Conservation (phyloP, 2,329 filamentous ascomycete genomes). For the Colletotrichum sojae region DNA sequence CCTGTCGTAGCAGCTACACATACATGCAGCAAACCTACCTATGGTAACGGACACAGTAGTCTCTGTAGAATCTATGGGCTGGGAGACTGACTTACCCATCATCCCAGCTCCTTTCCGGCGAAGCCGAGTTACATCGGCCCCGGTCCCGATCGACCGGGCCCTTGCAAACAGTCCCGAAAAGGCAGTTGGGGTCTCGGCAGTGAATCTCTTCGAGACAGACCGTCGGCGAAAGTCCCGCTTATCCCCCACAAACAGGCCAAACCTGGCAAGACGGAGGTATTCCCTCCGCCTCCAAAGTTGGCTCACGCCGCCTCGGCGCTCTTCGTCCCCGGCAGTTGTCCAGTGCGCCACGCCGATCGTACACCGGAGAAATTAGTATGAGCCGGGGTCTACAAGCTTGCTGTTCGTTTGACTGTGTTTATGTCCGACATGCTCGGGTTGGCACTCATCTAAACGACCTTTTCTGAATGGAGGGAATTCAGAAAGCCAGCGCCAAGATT, state of each 20-base stretch:
- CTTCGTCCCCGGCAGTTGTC: not conserved
- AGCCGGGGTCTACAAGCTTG: not conserved
- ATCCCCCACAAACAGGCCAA: not conserved
- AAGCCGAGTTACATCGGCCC: not conserved
- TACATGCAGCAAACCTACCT: no score
- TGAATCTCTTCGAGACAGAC: not conserved
- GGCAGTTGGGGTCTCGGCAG: not conserved
- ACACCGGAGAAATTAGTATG: not conserved
- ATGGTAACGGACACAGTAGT: no score
- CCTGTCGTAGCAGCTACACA: no score
- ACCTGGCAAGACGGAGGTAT: not conserved
- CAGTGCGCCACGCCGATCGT: not conserved
- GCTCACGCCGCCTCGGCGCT: not conserved
- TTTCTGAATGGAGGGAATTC: no score
- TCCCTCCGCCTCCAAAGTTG: conserved; percentile 1
- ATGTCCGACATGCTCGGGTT: not conserved
- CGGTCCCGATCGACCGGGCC: not conserved
- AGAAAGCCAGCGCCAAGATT: not conserved
- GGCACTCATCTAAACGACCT: not conserved
- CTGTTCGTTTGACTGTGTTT: not conserved
- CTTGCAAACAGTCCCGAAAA: not conserved
- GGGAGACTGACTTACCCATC: not conserved
- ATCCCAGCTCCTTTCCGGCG: not conserved
- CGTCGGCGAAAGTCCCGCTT: not conserved
- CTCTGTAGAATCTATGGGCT: no score